Percentiles rank a stretch among this genome's conserved stretches.
Evolutionary conservation across 1,139 yeast species (phyloP).

Genomic region (Zygoascus meyerae): DNA sequence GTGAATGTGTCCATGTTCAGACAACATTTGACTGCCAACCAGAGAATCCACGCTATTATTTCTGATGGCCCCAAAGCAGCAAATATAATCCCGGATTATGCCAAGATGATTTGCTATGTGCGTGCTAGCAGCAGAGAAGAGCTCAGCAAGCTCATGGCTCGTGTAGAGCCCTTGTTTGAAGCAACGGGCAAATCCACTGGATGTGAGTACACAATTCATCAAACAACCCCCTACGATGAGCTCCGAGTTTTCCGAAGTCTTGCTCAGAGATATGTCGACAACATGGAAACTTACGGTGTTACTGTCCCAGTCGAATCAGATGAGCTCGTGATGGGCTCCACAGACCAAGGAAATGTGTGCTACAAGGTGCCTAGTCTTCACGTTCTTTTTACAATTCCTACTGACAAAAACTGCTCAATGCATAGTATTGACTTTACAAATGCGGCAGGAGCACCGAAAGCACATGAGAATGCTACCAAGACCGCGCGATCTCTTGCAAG

Average conservation of each 20-base stretch:
- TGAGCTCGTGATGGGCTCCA: not conserved
- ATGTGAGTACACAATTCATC: not conserved
- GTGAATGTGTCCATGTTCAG: conserved; percentile 11
- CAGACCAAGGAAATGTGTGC: conserved; percentile 3
- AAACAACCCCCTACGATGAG: not conserved
- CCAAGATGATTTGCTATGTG: not conserved
- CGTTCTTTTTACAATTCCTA: not conserved
- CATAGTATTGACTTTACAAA: not conserved
- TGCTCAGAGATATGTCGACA: not conserved
- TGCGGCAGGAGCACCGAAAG: not conserved
- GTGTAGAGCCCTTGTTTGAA: not conserved
- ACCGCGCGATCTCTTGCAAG: not conserved
- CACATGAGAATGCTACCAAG: conserved; percentile 3
- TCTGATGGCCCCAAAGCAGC: conserved; percentile 14
- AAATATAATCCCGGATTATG: conserved; percentile 12
- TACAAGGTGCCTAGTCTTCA: not conserved
- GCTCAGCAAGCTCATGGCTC: not conserved
- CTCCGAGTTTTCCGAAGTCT: not conserved
- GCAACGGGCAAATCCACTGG: not conserved
- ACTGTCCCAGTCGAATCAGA: not conserved
- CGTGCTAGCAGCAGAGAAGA: not conserved
- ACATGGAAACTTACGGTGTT: not conserved
- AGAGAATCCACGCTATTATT: conserved; percentile 10
- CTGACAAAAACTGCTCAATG: not conserved
- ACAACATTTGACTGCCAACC: conserved; percentile 12